phyloP scores from a whole-genome alignment of 257 asterid species.

The Nicotiana knightiana region DNA sequence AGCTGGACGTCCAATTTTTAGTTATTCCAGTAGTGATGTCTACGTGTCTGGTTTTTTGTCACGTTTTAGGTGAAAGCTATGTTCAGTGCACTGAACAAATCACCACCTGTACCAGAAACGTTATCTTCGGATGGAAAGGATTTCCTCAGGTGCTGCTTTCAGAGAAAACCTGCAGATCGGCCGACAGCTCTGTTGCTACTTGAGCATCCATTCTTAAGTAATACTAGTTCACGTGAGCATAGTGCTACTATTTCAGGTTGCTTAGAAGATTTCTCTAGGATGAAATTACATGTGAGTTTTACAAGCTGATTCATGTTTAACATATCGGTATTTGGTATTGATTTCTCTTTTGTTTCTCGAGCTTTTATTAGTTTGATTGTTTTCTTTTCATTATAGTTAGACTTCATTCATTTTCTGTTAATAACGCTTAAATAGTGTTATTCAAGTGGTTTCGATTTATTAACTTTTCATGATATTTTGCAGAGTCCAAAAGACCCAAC shows the following conservation, averaged over 20 bases:
- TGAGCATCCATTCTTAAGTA: constrained; percentile 53
- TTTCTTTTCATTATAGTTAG: not conserved
- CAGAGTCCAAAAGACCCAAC: constrained; percentile 27
- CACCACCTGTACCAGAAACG: constrained; percentile 68
- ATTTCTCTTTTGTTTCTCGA: not conserved
- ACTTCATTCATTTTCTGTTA: not conserved
- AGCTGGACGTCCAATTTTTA: not conserved
- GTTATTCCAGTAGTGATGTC: not conserved
- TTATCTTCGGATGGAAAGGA: constrained; percentile 74
- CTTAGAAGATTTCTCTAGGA: constrained; percentile 38
- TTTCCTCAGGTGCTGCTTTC: constrained; percentile 67
- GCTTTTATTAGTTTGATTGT: not conserved
- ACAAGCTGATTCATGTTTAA: not conserved
- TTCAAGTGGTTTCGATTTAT: not conserved
- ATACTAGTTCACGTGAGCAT: constrained; percentile 30
- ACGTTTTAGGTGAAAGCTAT: constrained; percentile 66
- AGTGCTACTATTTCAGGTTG: constrained; percentile 18
- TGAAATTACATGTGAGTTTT: constrained; percentile 34
- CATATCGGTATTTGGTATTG: not conserved
- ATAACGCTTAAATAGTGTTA: not conserved
- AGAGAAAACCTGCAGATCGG: constrained; percentile 60
- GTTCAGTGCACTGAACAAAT: constrained; percentile 69
- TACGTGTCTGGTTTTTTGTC: not conserved
- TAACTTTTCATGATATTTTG: constrained; percentile 27
- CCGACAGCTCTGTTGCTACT: constrained; percentile 64